Evolutionary conservation across 345 rosid genomes (phyloP).

Genomic region (Eutrema japonicum): DNA sequence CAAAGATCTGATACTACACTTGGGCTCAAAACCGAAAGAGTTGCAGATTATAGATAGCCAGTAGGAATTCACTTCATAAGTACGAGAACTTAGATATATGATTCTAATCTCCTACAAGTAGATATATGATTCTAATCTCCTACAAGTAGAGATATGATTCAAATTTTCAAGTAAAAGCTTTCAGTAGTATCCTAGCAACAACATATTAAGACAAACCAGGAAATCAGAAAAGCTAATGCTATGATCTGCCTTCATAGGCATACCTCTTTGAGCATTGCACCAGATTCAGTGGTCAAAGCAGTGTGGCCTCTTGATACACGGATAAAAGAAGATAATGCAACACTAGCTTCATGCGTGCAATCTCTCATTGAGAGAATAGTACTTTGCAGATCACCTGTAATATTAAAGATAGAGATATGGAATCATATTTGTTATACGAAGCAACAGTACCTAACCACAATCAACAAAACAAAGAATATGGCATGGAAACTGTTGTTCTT

Average conservation of each 20-base stretch:
- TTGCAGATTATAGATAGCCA: conserved; percentile 9
- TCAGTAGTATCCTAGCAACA: conserved; percentile 26
- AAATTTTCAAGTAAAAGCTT: conserved; percentile 6
- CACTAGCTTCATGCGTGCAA: conserved; percentile 81
- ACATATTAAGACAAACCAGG: conserved; percentile 18
- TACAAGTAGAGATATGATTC: conserved; percentile 2
- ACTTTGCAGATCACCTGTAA: conserved; percentile 76
- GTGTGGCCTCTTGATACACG: conserved; percentile 79
- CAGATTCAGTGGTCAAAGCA: conserved; percentile 92
- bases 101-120: conserved; percentile 9
- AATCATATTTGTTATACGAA: conserved; percentile 9
- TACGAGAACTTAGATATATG: not conserved
- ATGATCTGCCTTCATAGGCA: conserved; percentile 12
- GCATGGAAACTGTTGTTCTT: not conserved
- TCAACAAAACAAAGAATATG: conserved; percentile 6
- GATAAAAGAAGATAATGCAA: conserved; percentile 73
- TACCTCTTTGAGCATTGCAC: conserved; percentile 98
- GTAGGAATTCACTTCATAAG: conserved; percentile 20
- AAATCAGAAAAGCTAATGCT: conserved; percentile 4
- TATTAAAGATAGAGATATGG: conserved; percentile 15
- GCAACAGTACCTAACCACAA: conserved; percentile 15
- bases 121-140: not conserved
- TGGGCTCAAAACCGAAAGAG: not conserved
- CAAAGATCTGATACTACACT: conserved; percentile 18
- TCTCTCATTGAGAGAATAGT: conserved; percentile 88